A percentile compares a stretch with the other conserved stretches of the same genome.
Conservation (phyloP, 2,329 filamentous ascomycete genomes). For the Trichoderma sp. region DNA sequence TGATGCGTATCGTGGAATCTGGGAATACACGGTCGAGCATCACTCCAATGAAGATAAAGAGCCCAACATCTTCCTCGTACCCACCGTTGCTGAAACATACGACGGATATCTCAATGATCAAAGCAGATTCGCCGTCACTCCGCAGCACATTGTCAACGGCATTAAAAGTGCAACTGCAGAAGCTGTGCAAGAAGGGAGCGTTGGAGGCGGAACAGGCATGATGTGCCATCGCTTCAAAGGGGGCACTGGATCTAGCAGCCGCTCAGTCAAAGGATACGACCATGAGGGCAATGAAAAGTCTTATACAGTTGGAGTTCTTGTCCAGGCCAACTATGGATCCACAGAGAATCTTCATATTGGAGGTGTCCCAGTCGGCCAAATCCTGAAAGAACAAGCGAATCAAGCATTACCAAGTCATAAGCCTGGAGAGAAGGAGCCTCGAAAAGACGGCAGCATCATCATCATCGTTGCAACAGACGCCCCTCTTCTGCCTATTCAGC, state of each 20-base stretch:
- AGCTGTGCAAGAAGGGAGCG: constrained; percentile 61
- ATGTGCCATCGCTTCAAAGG: constrained; percentile 67
- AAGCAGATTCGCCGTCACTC: constrained; percentile 54
- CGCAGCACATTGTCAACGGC: constrained; percentile 55
- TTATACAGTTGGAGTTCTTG: constrained; percentile 63
- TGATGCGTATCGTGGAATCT: constrained; percentile 59
- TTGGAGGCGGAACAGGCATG: constrained; percentile 70
- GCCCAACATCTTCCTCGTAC: constrained; percentile 56
- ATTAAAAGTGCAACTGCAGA: constrained; percentile 54
- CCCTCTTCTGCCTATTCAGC: constrained; percentile 37
- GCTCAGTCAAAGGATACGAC: constrained; percentile 53
- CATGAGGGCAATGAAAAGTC: constrained; percentile 37
- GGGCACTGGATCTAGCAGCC: constrained; percentile 63
- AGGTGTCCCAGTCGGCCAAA: constrained; percentile 62
- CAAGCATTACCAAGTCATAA: constrained; percentile 20
- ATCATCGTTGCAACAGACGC: constrained; percentile 39
- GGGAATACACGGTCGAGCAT: constrained; percentile 55
- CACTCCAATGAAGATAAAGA: constrained; percentile 45
- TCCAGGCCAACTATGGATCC: constrained; percentile 67
- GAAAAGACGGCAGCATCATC: constrained; percentile 42
- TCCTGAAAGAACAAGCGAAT: constrained; percentile 51
- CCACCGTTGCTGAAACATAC: constrained; percentile 64
- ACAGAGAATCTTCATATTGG: constrained; percentile 58
- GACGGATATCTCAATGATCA: constrained; percentile 64
- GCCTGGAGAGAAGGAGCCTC: constrained; percentile 32